Percentiles rank a stretch among this genome's conserved stretches.
These are phyloP conservation scores for Mimosa pudica DNA, from an alignment of 306 rosid genomes.

Conservation along the genomic window DNA sequence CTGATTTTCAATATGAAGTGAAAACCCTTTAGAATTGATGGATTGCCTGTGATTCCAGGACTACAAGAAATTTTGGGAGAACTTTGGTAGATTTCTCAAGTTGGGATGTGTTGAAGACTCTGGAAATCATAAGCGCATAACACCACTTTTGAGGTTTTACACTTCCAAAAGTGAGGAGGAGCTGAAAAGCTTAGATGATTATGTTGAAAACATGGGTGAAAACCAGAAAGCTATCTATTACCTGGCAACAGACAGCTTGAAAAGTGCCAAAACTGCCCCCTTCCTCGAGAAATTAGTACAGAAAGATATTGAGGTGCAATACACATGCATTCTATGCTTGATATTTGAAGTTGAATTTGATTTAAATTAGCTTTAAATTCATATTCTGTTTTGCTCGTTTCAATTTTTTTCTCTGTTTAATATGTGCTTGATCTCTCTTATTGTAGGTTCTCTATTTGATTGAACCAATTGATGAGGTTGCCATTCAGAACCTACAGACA, in stretches of 20 bases:
- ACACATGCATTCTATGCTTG: background rate
- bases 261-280: slow-evolving; percentile 95
- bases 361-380: background rate
- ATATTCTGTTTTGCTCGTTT: background rate
- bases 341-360: background rate
- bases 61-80: slow-evolving; percentile 99
- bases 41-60: slow-evolving; percentile 55
- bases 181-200: slow-evolving; percentile 85
- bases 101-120: slow-evolving; percentile 90
- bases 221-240: slow-evolving; percentile 92
- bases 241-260: slow-evolving; percentile 95
- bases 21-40: slow-evolving; percentile 29
- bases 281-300: slow-evolving; percentile 92
- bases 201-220: slow-evolving; percentile 94
- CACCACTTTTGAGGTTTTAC: slow-evolving; percentile 86
- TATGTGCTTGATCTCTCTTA: slow-evolving; percentile 29
- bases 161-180: slow-evolving; percentile 94
- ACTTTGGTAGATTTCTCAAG: slow-evolving; percentile 91
- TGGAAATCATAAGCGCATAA: slow-evolving; percentile 96
- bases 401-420: background rate
- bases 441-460: slow-evolving; percentile 84
- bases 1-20: slow-evolving; percentile 17
- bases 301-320: slow-evolving; percentile 86
- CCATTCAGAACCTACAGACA: slow-evolving; percentile 94
- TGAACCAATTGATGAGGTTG: slow-evolving; percentile 97